phyloP scores from a whole-genome alignment of 305 asterid species.

The Fraxinus dipetala region DNA sequence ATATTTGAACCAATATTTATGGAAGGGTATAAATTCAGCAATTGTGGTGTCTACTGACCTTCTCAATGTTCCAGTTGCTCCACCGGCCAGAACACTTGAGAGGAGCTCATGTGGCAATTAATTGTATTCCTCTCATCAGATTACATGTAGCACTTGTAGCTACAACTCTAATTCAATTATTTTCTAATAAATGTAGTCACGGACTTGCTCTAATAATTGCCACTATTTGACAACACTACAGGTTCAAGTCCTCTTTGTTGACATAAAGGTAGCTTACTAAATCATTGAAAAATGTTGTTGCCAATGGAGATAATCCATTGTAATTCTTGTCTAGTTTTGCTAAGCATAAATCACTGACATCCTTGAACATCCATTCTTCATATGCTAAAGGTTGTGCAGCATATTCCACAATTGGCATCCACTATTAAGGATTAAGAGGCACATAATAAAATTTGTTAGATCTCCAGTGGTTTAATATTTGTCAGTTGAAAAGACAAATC shows the following conservation, averaged over 20 bases:
- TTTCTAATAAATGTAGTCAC: neutral
- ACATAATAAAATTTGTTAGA: neutral
- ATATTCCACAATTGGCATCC: constrained; percentile 73
- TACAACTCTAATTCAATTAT: no score
- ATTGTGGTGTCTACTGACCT: no score
- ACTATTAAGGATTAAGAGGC: constrained; percentile 32
- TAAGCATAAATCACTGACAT: constrained; percentile 50
- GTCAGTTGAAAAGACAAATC: neutral
- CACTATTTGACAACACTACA: constrained; percentile 5
- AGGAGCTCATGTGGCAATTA: no score
- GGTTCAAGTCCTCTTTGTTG: constrained; percentile 42
- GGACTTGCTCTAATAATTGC: neutral
- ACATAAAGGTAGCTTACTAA: constrained; percentile 47
- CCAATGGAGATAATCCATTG: constrained; percentile 50
- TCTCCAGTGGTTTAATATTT: neutral
- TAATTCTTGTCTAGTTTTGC: constrained; percentile 51
- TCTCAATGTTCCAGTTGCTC: no score
- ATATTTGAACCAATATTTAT: no score
- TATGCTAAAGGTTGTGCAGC: constrained; percentile 47
- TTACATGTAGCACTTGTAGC: no score
- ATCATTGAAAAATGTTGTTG: constrained; percentile 38
- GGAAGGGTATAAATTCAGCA: no score
- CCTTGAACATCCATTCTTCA: constrained; percentile 46
- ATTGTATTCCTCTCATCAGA: no score
- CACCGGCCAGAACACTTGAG: no score